Conservation (phyloP, 305 asterid genomes). For the Solanum hybrid region DNA sequence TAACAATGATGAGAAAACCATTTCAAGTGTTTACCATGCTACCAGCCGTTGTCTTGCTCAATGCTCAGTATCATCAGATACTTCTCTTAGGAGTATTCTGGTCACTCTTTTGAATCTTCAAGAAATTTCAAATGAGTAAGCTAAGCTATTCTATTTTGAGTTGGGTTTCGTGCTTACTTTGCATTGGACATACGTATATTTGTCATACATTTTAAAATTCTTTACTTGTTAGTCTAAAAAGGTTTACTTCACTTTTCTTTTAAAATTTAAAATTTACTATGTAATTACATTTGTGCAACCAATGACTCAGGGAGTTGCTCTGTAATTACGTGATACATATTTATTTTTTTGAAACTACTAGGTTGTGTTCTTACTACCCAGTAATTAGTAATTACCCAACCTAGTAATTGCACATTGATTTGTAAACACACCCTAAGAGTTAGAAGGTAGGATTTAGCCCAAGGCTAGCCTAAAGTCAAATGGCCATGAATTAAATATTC, state of each 20-base stretch:
- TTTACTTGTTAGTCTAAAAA: background rate
- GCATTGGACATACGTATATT: background rate
- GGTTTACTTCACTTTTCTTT: background rate
- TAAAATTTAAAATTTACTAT: background rate
- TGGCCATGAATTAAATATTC: background rate
- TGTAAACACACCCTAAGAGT: background rate
- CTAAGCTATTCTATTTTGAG: slow-evolving; percentile 5
- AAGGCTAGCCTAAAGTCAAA: background rate
- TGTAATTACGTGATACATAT: background rate
- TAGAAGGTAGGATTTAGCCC: background rate
- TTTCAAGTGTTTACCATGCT: slow-evolving; percentile 39
- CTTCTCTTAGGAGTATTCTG: slow-evolving; percentile 32
- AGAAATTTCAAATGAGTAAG: slow-evolving; percentile 68
- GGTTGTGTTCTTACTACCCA: background rate
- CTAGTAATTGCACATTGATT: background rate
- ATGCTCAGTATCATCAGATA: slow-evolving; percentile 31
- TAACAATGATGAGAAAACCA: slow-evolving; percentile 39
- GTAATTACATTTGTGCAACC: background rate
- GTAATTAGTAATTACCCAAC: background rate
- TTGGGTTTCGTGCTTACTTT: background rate
- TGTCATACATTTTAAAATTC: background rate
- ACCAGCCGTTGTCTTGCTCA: slow-evolving; percentile 31
- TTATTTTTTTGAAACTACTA: background rate
- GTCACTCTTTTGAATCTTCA: slow-evolving; percentile 31
- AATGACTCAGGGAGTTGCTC: background rate